Evolutionary conservation across 352 stramenopile genomes (phyloP).

Genomic region (Globisporangium paroecandrum): DNA sequence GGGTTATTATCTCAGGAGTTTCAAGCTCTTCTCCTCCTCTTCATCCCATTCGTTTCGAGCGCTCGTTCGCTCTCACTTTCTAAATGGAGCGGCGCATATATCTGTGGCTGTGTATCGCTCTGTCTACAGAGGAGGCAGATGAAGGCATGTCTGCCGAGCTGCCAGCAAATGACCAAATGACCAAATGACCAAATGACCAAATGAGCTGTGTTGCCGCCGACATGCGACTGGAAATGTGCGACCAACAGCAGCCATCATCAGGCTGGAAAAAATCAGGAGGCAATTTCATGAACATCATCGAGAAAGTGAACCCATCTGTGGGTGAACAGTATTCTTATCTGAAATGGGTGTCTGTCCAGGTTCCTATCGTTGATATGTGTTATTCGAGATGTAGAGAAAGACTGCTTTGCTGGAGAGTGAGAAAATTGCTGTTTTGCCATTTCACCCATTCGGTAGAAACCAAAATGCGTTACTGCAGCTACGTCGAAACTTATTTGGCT

Average conservation of each 20-base stretch:
- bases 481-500: no score
- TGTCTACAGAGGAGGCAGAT: not conserved
- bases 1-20: not conserved
- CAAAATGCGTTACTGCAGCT: no score
- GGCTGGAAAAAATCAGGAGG: not conserved
- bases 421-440: not conserved
- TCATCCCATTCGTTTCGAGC: no score
- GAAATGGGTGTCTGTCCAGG: not conserved
- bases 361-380: not conserved
- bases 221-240: not conserved
- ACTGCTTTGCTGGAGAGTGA: not conserved
- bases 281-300: not conserved
- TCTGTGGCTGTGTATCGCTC: not conserved
- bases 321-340: not conserved
- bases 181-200: not conserved
- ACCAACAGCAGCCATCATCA: not conserved
- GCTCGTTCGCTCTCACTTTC: not conserved
- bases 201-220: not conserved
- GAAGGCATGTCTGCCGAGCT: not conserved
- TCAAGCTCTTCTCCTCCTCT: not conserved
- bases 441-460: no score
- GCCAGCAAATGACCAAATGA: not conserved
- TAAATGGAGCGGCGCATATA: not conserved
- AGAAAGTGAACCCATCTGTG: not conserved
- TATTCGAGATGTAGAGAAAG: not conserved